Conservation (phyloP, 2,329 filamentous ascomycete species). For the Talaromyces sp. region DNA sequence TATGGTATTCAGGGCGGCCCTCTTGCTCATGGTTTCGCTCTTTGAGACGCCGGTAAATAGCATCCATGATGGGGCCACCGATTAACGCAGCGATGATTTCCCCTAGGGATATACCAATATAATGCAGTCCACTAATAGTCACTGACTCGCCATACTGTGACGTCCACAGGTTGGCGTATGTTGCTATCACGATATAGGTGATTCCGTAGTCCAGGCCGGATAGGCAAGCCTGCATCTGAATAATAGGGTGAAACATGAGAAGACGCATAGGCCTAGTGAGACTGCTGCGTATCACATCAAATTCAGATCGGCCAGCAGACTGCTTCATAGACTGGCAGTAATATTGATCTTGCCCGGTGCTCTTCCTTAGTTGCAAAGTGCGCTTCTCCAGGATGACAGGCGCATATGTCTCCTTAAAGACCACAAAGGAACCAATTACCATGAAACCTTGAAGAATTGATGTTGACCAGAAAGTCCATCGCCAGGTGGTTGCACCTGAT, state of each 20-base stretch:
- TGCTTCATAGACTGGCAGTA: background rate
- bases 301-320: background rate
- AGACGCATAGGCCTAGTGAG: constrained; percentile 47
- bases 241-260: constrained; percentile 47
- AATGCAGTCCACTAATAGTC: constrained; percentile 30
- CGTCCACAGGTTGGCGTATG: constrained; percentile 40
- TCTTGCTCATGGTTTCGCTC: constrained; percentile 35
- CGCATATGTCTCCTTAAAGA: constrained; percentile 19
- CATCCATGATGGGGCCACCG: constrained; percentile 28
- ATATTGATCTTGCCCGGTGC: constrained; percentile 45
- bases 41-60: constrained; percentile 33
- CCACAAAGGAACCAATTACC: constrained; percentile 25
- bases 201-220: constrained; percentile 48
- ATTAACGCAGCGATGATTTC: constrained; percentile 34
- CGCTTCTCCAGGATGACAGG: constrained; percentile 18
- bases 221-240: constrained; percentile 50
- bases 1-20: constrained; percentile 49
- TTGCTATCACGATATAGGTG: constrained; percentile 33
- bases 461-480: constrained; percentile 12
- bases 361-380: constrained; percentile 36
- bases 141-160: constrained; percentile 48
- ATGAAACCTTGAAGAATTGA: constrained; percentile 18
- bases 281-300: constrained; percentile 40
- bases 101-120: constrained; percentile 50
- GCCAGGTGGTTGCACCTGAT: constrained; percentile 38